Evolutionary conservation across 169 alveolate genomes (phyloP).

Genomic region (Cryptosporidium andersoni): DNA sequence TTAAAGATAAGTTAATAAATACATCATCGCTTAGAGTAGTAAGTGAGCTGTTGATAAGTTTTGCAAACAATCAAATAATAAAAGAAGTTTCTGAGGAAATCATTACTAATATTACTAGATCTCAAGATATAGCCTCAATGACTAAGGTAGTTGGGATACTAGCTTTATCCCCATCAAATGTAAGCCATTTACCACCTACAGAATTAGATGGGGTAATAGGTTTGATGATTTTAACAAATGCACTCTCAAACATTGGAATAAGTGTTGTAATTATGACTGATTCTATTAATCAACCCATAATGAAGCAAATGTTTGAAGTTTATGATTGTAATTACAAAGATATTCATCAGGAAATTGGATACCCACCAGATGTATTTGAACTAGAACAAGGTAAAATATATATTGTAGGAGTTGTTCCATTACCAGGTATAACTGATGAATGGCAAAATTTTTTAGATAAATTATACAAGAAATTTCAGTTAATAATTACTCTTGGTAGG

Average conservation of each 20-base stretch:
- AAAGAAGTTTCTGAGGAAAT: too few species aligned
- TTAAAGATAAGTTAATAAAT: slow-evolving; percentile 24
- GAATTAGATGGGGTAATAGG: slow-evolving; percentile 59
- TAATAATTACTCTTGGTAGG: slow-evolving; percentile 36
- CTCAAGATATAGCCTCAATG: not conserved
- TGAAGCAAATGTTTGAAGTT: slow-evolving; percentile 9
- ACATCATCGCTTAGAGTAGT: slow-evolving; percentile 13
- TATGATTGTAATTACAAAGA: slow-evolving; percentile 20
- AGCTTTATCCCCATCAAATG: slow-evolving; percentile 61
- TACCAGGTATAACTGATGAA: slow-evolving; percentile 61
- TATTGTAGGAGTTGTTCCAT: slow-evolving; percentile 64
- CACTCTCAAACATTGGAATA: slow-evolving; percentile 52
- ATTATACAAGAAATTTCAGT: slow-evolving; percentile 5
- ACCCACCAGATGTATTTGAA: slow-evolving; percentile 28
- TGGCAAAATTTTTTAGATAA: slow-evolving; percentile 57
- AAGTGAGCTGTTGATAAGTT: slow-evolving; percentile 5
- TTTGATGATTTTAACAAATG: slow-evolving; percentile 33
- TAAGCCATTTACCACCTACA: slow-evolving; percentile 69
- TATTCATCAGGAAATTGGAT: slow-evolving; percentile 64
- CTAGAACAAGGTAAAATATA: slow-evolving; percentile 42
- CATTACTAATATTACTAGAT: too few species aligned
- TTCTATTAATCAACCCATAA: slow-evolving; percentile 59
- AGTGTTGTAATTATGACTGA: slow-evolving; percentile 63
- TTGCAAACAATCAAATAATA: not conserved
- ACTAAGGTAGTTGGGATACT: slow-evolving; percentile 18